These are phyloP conservation scores for Globisporangium ultimum DNA, from an alignment of 352 stramenopile genomes.

Conservation along the genomic window DNA sequence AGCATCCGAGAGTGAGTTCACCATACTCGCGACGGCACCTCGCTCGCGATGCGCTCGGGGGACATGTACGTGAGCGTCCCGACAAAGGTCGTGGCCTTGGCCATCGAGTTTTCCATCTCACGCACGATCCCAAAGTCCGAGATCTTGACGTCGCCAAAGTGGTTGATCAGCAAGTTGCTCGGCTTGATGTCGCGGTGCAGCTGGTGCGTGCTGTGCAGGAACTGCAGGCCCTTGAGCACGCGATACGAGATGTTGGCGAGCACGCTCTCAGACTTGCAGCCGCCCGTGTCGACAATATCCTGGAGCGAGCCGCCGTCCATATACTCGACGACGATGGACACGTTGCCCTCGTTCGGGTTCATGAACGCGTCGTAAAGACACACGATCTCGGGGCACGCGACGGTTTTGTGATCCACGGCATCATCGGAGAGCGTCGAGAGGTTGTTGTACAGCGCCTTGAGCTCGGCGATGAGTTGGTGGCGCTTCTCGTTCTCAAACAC, in stretches of 20 bases:
- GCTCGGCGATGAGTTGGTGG: slow-evolving; percentile 83
- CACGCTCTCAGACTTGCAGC: slow-evolving; percentile 83
- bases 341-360: slow-evolving; percentile 87
- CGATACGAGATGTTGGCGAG: slow-evolving; percentile 88
- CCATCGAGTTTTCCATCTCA: slow-evolving; percentile 84
- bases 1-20: not conserved
- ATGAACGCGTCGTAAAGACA: slow-evolving; percentile 94
- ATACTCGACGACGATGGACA: slow-evolving; percentile 95
- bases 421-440: slow-evolving; percentile 72
- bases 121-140: slow-evolving; percentile 84
- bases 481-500: slow-evolving; percentile 89
- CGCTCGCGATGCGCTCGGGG: slow-evolving; percentile 89
- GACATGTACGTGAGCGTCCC: slow-evolving; percentile 94
- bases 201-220: slow-evolving; percentile 88
- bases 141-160: slow-evolving; percentile 89
- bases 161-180: slow-evolving; percentile 92
- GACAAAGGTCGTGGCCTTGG: slow-evolving; percentile 89
- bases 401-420: slow-evolving; percentile 28
- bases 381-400: slow-evolving; percentile 83
- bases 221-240: slow-evolving; percentile 84
- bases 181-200: slow-evolving; percentile 95
- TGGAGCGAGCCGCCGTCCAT: slow-evolving; percentile 94
- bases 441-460: slow-evolving; percentile 87
- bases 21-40: slow-evolving; percentile 24
- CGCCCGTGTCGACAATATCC: slow-evolving; percentile 89